Percentiles rank a stretch among this genome's conserved stretches.
These are phyloP conservation scores for Pascua sp. DNA, from an alignment of 1,284 basidiomycete genomes.

Conservation along the genomic window DNA sequence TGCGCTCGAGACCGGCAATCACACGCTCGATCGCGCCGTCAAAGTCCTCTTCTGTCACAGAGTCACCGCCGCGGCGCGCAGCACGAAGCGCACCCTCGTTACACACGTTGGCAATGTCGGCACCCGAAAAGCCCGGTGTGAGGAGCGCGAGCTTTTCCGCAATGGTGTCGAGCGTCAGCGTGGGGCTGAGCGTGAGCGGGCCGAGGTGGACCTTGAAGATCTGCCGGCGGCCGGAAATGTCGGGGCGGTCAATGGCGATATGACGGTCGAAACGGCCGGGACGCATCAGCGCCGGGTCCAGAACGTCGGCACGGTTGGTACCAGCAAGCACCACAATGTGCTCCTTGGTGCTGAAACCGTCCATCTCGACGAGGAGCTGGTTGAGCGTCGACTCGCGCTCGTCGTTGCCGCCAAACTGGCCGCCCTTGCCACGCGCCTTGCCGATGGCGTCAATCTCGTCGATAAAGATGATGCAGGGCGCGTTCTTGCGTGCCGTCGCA, in stretches of 20 bases:
- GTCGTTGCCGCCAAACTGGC: constrained; percentile 89
- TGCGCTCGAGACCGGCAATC: constrained; percentile 93
- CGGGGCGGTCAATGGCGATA: constrained; percentile 91
- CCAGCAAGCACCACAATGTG: constrained; percentile 96
- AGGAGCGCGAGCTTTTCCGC: constrained; percentile 91
- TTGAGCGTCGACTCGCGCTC: constrained; percentile 98
- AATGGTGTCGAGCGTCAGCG: constrained; percentile 61
- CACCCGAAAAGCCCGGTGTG: constrained; percentile 96
- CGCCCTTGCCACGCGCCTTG: constrained; percentile 86
- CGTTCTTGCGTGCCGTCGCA: constrained; percentile 93
- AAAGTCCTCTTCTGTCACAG: constrained; percentile 81
- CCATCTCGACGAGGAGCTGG: constrained; percentile 98
- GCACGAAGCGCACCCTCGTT: constrained; percentile 97
- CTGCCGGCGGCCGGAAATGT: constrained; percentile 86
- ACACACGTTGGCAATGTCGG: constrained; percentile 97
- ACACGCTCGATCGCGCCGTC: constrained; percentile 98
- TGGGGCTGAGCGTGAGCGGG: constrained; percentile 69
- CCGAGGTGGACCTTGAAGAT: constrained; percentile 92
- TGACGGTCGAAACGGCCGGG: constrained; percentile 97
- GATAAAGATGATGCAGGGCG: constrained; percentile 82
- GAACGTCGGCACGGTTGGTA: constrained; percentile 93
- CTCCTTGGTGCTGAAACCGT: constrained; percentile 93
- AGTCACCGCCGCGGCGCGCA: constrained; percentile 76
- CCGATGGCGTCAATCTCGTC: constrained; percentile 99
- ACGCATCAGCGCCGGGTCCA: constrained; percentile 91